phyloP scores from a whole-genome alignment of 345 rosid genomes.

The Syzygium aqueum region DNA sequence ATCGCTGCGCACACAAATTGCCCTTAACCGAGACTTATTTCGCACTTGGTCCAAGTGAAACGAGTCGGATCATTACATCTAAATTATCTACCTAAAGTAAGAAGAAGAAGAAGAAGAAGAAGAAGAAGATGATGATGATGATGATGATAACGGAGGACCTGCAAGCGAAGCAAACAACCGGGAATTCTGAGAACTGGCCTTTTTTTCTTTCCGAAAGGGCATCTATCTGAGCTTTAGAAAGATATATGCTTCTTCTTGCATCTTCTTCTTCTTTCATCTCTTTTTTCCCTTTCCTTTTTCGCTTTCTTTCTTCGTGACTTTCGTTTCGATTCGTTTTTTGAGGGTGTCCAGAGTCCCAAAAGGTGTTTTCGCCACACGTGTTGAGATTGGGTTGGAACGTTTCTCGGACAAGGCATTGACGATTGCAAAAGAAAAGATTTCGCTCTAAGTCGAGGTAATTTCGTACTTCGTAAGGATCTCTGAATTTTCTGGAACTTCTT shows the following conservation, averaged over 20 bases:
- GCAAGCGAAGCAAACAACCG: background rate
- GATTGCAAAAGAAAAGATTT: background rate
- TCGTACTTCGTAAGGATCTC: too few relatives aligned
- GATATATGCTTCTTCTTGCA: background rate
- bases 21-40: too few relatives aligned
- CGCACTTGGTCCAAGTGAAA: too few relatives aligned
- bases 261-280: background rate
- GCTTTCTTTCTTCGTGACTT: background rate
- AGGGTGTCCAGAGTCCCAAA: background rate
- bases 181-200: background rate
- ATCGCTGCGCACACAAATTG: too few relatives aligned
- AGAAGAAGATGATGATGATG: too few relatives aligned
- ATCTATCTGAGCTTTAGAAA: background rate
- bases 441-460: background rate
- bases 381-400: background rate
- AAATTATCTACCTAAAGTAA: background rate
- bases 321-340: background rate
- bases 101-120: background rate
- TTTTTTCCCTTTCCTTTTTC: background rate
- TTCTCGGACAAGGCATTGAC: background rate
- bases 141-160: background rate
- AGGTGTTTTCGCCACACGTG: background rate
- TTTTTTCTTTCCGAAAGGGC: background rate
- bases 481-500: background rate
- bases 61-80: too few relatives aligned